A percentile compares a stretch with the other conserved stretches of the same genome.
phyloP scores from a whole-genome alignment of 116 monocot species.

The Trichopus zeylanicus region DNA sequence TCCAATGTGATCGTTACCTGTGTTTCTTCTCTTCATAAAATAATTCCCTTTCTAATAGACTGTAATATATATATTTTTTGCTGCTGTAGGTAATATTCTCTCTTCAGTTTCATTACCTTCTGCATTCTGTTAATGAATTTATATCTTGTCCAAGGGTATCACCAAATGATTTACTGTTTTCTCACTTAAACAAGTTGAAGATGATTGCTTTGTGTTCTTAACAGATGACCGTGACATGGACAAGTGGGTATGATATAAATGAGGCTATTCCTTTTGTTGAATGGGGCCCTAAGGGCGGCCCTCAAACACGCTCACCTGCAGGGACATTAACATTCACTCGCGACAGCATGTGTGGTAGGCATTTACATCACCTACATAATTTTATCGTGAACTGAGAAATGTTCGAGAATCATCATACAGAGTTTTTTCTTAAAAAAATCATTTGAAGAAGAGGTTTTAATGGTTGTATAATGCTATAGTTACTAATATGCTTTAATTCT shows the following conservation, averaged over 20 bases:
- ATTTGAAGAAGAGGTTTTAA: too few relatives aligned
- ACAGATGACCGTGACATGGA: conserved; percentile 76
- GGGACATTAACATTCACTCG: conserved; percentile 62
- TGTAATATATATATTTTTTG: too few relatives aligned
- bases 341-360: conserved; percentile 65
- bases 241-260: conserved; percentile 49
- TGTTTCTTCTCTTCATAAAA: too few relatives aligned
- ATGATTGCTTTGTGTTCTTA: background rate
- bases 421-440: too few relatives aligned
- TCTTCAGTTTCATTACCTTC: too few relatives aligned
- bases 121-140: too few relatives aligned
- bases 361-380: background rate
- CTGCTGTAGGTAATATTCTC: too few relatives aligned
- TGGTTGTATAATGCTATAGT: too few relatives aligned
- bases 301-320: conserved; percentile 36
- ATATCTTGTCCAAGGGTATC: too few relatives aligned
- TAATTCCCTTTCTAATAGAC: too few relatives aligned
- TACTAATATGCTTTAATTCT: background rate
- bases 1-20: too few relatives aligned
- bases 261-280: conserved; percentile 62
- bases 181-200: background rate
- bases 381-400: background rate
- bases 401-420: too few relatives aligned
- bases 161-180: background rate
- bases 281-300: conserved; percentile 42